These are phyloP conservation scores for Rhodotorula sp. DNA, from an alignment of 1,284 basidiomycete species.

Conservation along the genomic window DNA sequence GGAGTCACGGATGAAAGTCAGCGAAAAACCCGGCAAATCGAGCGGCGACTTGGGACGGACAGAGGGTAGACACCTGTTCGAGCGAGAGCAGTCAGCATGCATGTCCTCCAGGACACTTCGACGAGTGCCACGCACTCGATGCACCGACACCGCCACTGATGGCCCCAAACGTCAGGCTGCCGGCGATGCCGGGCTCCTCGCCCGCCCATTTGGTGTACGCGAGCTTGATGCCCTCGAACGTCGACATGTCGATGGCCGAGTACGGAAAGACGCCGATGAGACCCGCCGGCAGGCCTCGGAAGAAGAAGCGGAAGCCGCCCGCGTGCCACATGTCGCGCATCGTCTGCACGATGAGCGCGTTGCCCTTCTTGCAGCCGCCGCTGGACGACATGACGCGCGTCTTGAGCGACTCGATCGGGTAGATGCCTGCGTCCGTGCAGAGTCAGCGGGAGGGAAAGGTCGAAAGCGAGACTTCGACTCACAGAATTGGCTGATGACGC, in stretches of 20 bases:
- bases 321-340: conserved; percentile 66
- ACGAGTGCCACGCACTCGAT: conserved; percentile 47
- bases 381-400: conserved; percentile 45
- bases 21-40: too few species aligned
- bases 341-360: conserved; percentile 54
- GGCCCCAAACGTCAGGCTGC: conserved; percentile 51
- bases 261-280: conserved; percentile 53
- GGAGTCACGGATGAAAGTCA: neutral
- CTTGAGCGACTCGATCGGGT: conserved; percentile 85
- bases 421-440: conserved; percentile 62
- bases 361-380: conserved; percentile 30
- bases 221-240: conserved; percentile 53
- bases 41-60: conserved; percentile 1
- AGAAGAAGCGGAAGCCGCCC: conserved; percentile 82
- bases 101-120: neutral
- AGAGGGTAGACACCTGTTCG: conserved; percentile 70
- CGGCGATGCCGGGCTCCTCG: conserved; percentile 50
- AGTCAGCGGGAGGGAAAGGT: neutral
- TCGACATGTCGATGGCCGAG: conserved; percentile 51
- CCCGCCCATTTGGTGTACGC: conserved; percentile 51
- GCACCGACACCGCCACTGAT: conserved; percentile 52
- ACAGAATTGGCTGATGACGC: conserved; percentile 85
- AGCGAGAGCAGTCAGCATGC: neutral
- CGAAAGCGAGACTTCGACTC: conserved; percentile 19
- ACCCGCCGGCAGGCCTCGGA: conserved; percentile 76